These are phyloP conservation scores for Zostera marina DNA, from an alignment of 116 monocot species.

Conservation along the genomic window DNA sequence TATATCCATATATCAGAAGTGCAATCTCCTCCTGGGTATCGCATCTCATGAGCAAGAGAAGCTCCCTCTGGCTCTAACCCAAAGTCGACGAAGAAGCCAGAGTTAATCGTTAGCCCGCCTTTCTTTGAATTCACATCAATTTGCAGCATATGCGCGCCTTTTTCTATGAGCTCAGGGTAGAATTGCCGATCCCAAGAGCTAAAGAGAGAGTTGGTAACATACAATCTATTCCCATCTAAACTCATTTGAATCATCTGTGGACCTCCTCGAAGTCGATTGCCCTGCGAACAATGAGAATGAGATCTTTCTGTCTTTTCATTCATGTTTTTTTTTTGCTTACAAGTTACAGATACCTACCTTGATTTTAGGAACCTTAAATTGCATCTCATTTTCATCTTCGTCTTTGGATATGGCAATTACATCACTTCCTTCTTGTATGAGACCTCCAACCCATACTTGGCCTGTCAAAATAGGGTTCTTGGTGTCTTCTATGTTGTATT, in stretches of 20 bases:
- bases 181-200: constrained; percentile 85
- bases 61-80: constrained; percentile 77
- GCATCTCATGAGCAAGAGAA: constrained; percentile 89
- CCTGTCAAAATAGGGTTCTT: constrained; percentile 70
- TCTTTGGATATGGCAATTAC: constrained; percentile 45
- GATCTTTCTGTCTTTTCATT: background rate
- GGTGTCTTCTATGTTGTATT: constrained; percentile 84
- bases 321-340: background rate
- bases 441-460: constrained; percentile 90
- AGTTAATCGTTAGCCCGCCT: constrained; percentile 66
- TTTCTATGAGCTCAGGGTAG: constrained; percentile 54
- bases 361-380: constrained; percentile 51
- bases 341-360: constrained; percentile 30
- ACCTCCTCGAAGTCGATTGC: constrained; percentile 69
- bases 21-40: constrained; percentile 92
- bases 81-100: constrained; percentile 82
- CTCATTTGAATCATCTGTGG: constrained; percentile 97
- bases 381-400: constrained; percentile 58
- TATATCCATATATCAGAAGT: constrained; percentile 94
- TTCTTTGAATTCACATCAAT: constrained; percentile 61
- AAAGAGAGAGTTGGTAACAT: constrained; percentile 89
- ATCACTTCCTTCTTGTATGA: constrained; percentile 58
- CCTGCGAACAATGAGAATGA: constrained; percentile 18
- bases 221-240: constrained; percentile 79
- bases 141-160: constrained; percentile 85